phyloP scores from a whole-genome alignment of 257 asterid genomes.

The Salvia splendens region DNA sequence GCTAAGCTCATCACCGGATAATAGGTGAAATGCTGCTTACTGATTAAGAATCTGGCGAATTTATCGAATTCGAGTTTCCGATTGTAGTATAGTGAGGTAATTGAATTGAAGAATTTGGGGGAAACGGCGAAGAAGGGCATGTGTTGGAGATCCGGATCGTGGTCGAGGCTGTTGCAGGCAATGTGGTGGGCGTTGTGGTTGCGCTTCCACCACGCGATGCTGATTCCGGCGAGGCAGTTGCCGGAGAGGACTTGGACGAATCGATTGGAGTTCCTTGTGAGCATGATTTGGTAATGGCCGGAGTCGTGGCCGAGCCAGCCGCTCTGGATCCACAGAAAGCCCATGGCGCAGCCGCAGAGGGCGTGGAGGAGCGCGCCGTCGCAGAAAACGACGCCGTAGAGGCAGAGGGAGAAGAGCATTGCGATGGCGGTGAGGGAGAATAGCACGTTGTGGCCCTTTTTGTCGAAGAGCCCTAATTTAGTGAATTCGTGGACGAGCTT shows the following conservation, averaged over 20 bases:
- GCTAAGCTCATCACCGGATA: slow-evolving; percentile 88
- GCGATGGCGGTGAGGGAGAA: slow-evolving; percentile 29
- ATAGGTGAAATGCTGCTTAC: slow-evolving; percentile 56
- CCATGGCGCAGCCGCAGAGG: slow-evolving; percentile 67
- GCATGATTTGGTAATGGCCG: slow-evolving; percentile 74
- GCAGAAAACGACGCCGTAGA: slow-evolving; percentile 67
- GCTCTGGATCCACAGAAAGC: slow-evolving; percentile 85
- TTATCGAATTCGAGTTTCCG: slow-evolving; percentile 57
- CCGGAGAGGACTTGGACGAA: slow-evolving; percentile 27
- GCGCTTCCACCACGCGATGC: too few species aligned
- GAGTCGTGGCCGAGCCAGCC: slow-evolving; percentile 98
- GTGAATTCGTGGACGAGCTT: slow-evolving; percentile 64
- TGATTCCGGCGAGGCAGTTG: too few species aligned
- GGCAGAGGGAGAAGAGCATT: slow-evolving; percentile 39
- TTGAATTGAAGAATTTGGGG: slow-evolving; percentile 59
- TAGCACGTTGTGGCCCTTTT: slow-evolving; percentile 56
- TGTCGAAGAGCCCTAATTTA: slow-evolving; percentile 65
- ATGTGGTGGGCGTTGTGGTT: too few species aligned
- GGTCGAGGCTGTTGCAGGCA: too few species aligned
- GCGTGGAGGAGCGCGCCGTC: slow-evolving; percentile 52
- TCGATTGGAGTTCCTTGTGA: slow-evolving; percentile 42
- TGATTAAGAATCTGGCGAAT: slow-evolving; percentile 40
- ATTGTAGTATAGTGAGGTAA: slow-evolving; percentile 60
- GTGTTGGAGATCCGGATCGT: slow-evolving; percentile 86
- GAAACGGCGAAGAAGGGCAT: slow-evolving; percentile 36